Evolutionary conservation across 225 moss, liverwort and hornwort species (phyloP).

Genomic region (Climacium dendroides): DNA sequence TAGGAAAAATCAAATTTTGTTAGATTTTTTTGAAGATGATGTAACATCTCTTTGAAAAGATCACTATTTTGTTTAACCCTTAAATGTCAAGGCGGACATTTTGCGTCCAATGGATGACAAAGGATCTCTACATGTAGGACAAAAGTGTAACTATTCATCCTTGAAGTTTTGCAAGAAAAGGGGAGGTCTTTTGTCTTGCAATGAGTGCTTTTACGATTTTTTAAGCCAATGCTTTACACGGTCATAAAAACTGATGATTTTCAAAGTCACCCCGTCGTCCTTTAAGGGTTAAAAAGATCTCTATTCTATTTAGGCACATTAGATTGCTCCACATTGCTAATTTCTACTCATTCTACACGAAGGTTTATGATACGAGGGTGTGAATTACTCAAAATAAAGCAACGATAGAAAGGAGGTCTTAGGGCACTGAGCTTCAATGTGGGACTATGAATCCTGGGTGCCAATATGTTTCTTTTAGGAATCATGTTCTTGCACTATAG

Average conservation of each 20-base stretch:
- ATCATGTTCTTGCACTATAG: not conserved
- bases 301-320: not conserved
- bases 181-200: too few species aligned
- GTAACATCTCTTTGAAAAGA: not conserved
- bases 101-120: too few species aligned
- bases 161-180: too few species aligned
- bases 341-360: not conserved
- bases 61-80: too few species aligned
- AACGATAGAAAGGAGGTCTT: not conserved
- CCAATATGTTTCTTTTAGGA: not conserved
- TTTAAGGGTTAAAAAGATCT: too few species aligned
- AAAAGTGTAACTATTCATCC: too few species aligned
- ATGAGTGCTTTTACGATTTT: too few species aligned
- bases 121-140: too few species aligned
- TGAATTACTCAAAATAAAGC: not conserved
- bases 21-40: not conserved
- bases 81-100: too few species aligned
- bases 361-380: not conserved
- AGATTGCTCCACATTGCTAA: not conserved
- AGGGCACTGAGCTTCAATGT: not conserved
- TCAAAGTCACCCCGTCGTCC: too few species aligned
- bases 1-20: not conserved
- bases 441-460: accelerated
- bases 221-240: too few species aligned
- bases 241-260: too few species aligned